Conservation (phyloP, 2,329 filamentous ascomycete species). For the Colletotrichum sansevieriae region DNA sequence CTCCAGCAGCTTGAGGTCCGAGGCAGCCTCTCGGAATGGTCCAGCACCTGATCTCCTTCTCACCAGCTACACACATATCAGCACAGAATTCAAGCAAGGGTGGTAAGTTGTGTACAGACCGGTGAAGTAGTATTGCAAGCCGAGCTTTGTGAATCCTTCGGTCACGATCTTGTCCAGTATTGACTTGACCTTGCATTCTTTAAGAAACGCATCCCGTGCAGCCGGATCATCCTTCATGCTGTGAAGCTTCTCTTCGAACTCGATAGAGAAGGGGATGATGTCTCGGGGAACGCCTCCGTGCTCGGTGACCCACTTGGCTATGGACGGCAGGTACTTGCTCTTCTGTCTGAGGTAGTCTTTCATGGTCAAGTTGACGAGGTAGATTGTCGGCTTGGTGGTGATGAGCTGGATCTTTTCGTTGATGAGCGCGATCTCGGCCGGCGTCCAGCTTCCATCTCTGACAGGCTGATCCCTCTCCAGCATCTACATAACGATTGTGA, state of each 20-base stretch:
- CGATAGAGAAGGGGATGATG: conserved; percentile 59
- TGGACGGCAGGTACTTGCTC: conserved; percentile 59
- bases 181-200: conserved; percentile 57
- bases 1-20: conserved; percentile 57
- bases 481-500: conserved; percentile 46
- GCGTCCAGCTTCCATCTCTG: conserved; percentile 57
- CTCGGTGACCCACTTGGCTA: conserved; percentile 60
- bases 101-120: conserved; percentile 43
- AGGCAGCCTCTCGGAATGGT: conserved; percentile 54
- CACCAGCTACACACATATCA: conserved; percentile 50
- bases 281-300: conserved; percentile 57
- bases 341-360: conserved; percentile 62
- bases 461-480: conserved; percentile 57
- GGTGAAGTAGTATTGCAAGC: conserved; percentile 60
- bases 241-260: conserved; percentile 60
- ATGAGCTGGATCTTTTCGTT: conserved; percentile 61
- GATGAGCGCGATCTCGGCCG: conserved; percentile 58
- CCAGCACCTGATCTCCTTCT: conserved; percentile 62
- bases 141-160: conserved; percentile 59
- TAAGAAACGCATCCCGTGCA: conserved; percentile 52
- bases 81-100: not conserved
- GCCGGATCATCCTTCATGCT: conserved; percentile 53
- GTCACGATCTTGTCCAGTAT: conserved; percentile 58
- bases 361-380: conserved; percentile 61
- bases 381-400: conserved; percentile 60